phyloP scores from a whole-genome alignment of 2,329 filamentous ascomycete species.

The Berkeleyomyces basicola region DNA sequence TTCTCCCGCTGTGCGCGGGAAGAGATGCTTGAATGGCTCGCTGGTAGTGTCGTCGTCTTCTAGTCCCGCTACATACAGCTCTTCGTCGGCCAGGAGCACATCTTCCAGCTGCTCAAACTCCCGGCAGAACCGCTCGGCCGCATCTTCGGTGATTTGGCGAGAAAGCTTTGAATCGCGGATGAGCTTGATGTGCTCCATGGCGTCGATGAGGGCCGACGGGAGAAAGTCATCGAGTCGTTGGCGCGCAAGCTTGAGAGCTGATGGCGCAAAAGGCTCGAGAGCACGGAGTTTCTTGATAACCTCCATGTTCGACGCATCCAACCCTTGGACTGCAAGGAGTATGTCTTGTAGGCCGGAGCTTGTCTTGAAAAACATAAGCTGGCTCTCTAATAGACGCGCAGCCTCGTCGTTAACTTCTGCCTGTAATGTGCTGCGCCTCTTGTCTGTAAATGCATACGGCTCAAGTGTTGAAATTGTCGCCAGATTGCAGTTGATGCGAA shows the following conservation, averaged over 20 bases:
- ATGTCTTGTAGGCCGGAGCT: conserved; percentile 57
- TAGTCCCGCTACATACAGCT: conserved; percentile 15
- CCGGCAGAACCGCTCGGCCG: conserved; percentile 65
- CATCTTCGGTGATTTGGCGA: conserved; percentile 63
- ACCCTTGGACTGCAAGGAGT: conserved; percentile 23
- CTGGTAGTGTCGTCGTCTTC: conserved; percentile 17
- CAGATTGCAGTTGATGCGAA: conserved; percentile 55
- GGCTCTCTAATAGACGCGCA: conserved; percentile 29
- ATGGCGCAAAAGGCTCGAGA: conserved; percentile 41
- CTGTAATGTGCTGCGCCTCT: conserved; percentile 35
- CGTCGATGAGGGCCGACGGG: conserved; percentile 84
- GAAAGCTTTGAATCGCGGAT: conserved; percentile 58
- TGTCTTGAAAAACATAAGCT: conserved; percentile 55
- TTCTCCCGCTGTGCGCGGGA: conserved; percentile 43
- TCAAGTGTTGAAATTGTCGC: conserved; percentile 39
- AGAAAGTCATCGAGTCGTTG: conserved; percentile 78
- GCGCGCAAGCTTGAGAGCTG: conserved; percentile 47
- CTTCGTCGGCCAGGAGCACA: conserved; percentile 29
- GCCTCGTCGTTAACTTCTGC: conserved; percentile 40
- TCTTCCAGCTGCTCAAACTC: conserved; percentile 55
- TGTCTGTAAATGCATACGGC: conserved; percentile 44
- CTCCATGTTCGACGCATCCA: conserved; percentile 29
- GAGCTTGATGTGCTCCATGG: conserved; percentile 60
- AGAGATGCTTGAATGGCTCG: conserved; percentile 27
- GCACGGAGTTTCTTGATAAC: conserved; percentile 24